Evolutionary conservation across 495 filamentous ascomycete species (phyloP).

Genomic region (Penicillium crystallinum): DNA sequence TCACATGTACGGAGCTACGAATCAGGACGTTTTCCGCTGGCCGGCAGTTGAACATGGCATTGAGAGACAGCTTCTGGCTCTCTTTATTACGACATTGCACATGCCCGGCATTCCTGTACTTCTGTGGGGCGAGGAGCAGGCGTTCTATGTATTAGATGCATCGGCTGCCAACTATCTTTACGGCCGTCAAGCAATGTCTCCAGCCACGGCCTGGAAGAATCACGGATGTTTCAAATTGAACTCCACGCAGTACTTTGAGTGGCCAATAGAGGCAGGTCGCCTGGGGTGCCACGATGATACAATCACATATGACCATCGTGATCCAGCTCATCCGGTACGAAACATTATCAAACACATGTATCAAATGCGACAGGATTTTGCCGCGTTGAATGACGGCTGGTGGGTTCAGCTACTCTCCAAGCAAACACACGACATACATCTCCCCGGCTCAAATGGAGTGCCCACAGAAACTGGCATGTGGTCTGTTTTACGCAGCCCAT

Average conservation of each 20-base stretch:
- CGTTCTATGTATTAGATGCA: slow-evolving; percentile 61
- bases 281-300: slow-evolving; percentile 55
- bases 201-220: slow-evolving; percentile 61
- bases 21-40: slow-evolving; percentile 76
- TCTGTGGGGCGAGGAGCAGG: slow-evolving; percentile 69
- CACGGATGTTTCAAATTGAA: slow-evolving; percentile 63
- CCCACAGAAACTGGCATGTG: slow-evolving; percentile 64
- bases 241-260: slow-evolving; percentile 52
- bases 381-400: slow-evolving; percentile 62
- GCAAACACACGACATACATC: slow-evolving; percentile 46
- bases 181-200: slow-evolving; percentile 63
- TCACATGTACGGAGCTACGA: slow-evolving; percentile 65
- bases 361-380: slow-evolving; percentile 53
- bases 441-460: slow-evolving; percentile 49
- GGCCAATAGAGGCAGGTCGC: slow-evolving; percentile 52
- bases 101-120: slow-evolving; percentile 64
- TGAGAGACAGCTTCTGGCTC: slow-evolving; percentile 55
- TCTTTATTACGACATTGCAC: slow-evolving; percentile 60
- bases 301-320: slow-evolving; percentile 61
- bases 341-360: slow-evolving; percentile 67
- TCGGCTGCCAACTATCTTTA: slow-evolving; percentile 67
- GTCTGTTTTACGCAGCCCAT: slow-evolving; percentile 54
- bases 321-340: slow-evolving; percentile 61
- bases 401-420: slow-evolving; percentile 56
- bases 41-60: slow-evolving; percentile 59